Conservation (phyloP, 2,329 filamentous ascomycete species). For the Ophiostoma sp. region DNA sequence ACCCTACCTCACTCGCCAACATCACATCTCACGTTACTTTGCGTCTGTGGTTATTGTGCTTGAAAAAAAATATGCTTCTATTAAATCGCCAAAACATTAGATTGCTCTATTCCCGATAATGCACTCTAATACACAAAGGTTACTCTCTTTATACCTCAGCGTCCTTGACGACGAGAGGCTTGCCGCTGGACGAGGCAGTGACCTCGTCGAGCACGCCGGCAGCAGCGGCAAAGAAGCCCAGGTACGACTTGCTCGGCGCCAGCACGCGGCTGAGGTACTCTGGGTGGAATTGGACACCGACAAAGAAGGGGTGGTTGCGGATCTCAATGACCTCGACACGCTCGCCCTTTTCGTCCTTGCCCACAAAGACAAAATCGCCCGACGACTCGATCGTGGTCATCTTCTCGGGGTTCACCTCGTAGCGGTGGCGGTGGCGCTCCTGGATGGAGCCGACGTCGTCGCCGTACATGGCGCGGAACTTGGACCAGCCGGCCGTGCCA, state of each 20-base stretch:
- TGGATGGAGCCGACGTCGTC: slow-evolving; percentile 47
- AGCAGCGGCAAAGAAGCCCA: slow-evolving; percentile 81
- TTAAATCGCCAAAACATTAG: not conserved
- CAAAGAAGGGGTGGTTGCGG: slow-evolving; percentile 74
- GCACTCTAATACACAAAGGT: not conserved
- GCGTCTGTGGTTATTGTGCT: not conserved
- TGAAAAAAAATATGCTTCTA: not conserved
- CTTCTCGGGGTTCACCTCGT: slow-evolving; percentile 75
- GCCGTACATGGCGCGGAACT: slow-evolving; percentile 68
- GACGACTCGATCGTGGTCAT: slow-evolving; percentile 61
- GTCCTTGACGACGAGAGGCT: slow-evolving; percentile 14
- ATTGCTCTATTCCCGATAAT: slow-evolving; percentile 4
- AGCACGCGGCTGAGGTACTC: slow-evolving; percentile 80
- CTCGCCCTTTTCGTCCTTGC: slow-evolving; percentile 71
- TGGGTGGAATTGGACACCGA: slow-evolving; percentile 79
- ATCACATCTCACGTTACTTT: not conserved
- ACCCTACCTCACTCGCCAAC: not conserved
- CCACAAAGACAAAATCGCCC: slow-evolving; percentile 66
- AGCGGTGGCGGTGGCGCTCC: slow-evolving; percentile 76
- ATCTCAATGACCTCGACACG: slow-evolving; percentile 78
- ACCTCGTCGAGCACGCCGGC: slow-evolving; percentile 62
- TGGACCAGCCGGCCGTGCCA: slow-evolving; percentile 66
- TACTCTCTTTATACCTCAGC: not conserved
- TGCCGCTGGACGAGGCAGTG: slow-evolving; percentile 34
- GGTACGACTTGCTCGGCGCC: slow-evolving; percentile 70